phyloP scores from a whole-genome alignment of 2,329 filamentous ascomycete genomes.

The Acrocalymma vagum region DNA sequence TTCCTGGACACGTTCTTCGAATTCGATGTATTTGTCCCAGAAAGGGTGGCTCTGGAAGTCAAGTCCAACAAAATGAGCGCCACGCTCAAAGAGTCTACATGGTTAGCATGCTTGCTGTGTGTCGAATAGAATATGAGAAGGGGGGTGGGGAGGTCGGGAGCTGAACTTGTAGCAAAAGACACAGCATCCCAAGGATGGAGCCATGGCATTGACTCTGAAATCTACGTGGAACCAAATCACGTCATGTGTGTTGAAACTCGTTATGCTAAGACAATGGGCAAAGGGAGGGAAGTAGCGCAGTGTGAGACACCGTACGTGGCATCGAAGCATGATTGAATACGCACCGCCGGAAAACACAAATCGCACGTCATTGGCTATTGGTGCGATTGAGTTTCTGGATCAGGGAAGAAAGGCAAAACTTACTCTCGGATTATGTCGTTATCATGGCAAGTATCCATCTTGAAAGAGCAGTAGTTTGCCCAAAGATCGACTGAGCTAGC shows the following conservation, averaged over 20 bases:
- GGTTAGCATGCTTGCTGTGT: slow-evolving; percentile 17
- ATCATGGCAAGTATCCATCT: slow-evolving; percentile 96
- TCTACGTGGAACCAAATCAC: slow-evolving; percentile 8
- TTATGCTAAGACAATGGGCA: slow-evolving; percentile 21
- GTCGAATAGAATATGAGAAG: slow-evolving; percentile 1
- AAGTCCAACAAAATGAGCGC: slow-evolving; percentile 81
- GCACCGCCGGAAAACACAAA: slow-evolving; percentile 19
- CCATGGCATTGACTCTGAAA: slow-evolving; percentile 19
- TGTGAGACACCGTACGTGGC: slow-evolving; percentile 25
- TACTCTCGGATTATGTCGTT: slow-evolving; percentile 98
- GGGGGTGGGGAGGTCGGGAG: slow-evolving; percentile 11
- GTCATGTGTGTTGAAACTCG: slow-evolving; percentile 17
- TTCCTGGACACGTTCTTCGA: slow-evolving; percentile 78
- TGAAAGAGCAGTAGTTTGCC: slow-evolving; percentile 97
- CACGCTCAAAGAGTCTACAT: slow-evolving; percentile 88
- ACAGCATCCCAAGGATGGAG: slow-evolving; percentile 12
- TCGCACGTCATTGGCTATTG: slow-evolving; percentile 31
- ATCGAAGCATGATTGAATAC: slow-evolving; percentile 27
- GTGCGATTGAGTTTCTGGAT: slow-evolving; percentile 36
- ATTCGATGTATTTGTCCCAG: slow-evolving; percentile 99
- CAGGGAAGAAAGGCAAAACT: slow-evolving; percentile 64
- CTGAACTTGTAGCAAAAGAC: slow-evolving; percentile 28
- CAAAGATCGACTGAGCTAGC: slow-evolving; percentile 94
- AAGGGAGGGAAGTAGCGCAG: slow-evolving; percentile 53
- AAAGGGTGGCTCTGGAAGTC: slow-evolving; percentile 96